Conservation (phyloP, 306 rosid species). For the Cicer chorassanicum region DNA sequence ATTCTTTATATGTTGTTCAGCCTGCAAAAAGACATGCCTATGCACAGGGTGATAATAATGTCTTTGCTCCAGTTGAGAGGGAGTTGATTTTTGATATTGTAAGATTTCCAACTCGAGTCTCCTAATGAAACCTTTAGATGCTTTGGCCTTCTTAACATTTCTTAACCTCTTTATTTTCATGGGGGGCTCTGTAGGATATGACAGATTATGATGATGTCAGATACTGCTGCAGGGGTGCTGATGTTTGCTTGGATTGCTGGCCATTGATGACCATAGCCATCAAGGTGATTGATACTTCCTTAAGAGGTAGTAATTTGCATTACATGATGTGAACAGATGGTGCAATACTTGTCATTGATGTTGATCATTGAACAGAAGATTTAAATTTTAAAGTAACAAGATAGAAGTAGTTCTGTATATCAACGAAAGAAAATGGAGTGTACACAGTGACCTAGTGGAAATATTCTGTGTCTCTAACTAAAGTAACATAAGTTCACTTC, state of each 20-base stretch:
- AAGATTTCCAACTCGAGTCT: slow-evolving; percentile 45
- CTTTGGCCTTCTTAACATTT: slow-evolving; percentile 8
- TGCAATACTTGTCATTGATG: slow-evolving; percentile 11
- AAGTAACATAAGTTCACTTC: slow-evolving; percentile 9
- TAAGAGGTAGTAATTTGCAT: slow-evolving; percentile 64
- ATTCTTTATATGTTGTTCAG: slow-evolving; percentile 52
- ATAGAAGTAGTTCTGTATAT: background rate
- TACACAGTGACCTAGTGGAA: slow-evolving; percentile 18
- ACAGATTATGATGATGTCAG: slow-evolving; percentile 90
- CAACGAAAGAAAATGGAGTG: background rate
- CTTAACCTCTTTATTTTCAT: background rate
- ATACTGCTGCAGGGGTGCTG: slow-evolving; percentile 98
- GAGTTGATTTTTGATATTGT: slow-evolving; percentile 90
- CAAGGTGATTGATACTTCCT: slow-evolving; percentile 81
- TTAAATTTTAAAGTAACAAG: background rate
- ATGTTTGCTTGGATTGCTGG: slow-evolving; percentile 93
- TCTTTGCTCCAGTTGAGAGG: slow-evolving; percentile 85
- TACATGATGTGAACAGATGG: slow-evolving; percentile 23
- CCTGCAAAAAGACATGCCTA: slow-evolving; percentile 86
- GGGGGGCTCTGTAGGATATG: slow-evolving; percentile 66
- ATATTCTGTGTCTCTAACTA: background rate
- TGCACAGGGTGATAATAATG: slow-evolving; percentile 75
- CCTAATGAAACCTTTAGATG: slow-evolving; percentile 14
- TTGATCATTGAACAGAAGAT: background rate
- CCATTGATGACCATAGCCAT: slow-evolving; percentile 90